These are phyloP conservation scores for Singerocomus inundabilis DNA, from an alignment of 1,284 basidiomycete species.

Conservation along the genomic window DNA sequence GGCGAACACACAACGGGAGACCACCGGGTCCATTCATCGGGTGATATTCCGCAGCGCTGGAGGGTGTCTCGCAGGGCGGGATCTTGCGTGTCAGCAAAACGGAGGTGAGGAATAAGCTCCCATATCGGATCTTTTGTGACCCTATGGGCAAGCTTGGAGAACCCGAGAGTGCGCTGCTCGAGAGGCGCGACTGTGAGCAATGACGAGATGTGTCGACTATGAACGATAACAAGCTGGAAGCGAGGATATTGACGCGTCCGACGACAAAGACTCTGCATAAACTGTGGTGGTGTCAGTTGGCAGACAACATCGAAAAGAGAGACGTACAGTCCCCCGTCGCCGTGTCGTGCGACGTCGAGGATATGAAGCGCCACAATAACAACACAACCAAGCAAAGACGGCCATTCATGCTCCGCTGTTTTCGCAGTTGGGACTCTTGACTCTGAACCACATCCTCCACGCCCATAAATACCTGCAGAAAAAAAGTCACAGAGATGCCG, in stretches of 20 bases:
- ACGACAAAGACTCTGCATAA: constrained; percentile 19
- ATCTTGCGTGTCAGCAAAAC: constrained; percentile 5
- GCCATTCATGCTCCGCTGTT: constrained; percentile 33
- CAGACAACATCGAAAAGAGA: not conserved
- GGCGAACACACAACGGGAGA: constrained; percentile 33
- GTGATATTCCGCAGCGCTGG: constrained; percentile 29
- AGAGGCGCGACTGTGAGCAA: constrained; percentile 21
- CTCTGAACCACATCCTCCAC: constrained; percentile 16
- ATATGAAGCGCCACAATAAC: constrained; percentile 38
- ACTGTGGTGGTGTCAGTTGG: constrained; percentile 10
- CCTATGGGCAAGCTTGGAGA: constrained; percentile 21
- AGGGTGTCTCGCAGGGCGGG: constrained; percentile 24
- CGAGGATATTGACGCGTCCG: not conserved
- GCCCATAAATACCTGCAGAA: not conserved
- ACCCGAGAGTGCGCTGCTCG: constrained; percentile 20
- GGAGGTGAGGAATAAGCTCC: constrained; percentile 26
- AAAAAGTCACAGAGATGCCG: constrained; percentile 43
- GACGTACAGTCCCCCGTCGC: constrained; percentile 5
- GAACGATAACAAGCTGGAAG: not conserved
- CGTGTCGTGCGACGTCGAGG: not conserved
- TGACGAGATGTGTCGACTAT: constrained; percentile 10
- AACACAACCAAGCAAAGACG: constrained; percentile 37
- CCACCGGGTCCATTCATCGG: constrained; percentile 40
- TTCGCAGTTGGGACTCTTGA: constrained; percentile 18
- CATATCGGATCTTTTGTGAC: constrained; percentile 33